Percentiles rank a stretch among this genome's conserved stretches.
phyloP scores from a whole-genome alignment of 2,329 filamentous ascomycete genomes.

The Phoma sp. region DNA sequence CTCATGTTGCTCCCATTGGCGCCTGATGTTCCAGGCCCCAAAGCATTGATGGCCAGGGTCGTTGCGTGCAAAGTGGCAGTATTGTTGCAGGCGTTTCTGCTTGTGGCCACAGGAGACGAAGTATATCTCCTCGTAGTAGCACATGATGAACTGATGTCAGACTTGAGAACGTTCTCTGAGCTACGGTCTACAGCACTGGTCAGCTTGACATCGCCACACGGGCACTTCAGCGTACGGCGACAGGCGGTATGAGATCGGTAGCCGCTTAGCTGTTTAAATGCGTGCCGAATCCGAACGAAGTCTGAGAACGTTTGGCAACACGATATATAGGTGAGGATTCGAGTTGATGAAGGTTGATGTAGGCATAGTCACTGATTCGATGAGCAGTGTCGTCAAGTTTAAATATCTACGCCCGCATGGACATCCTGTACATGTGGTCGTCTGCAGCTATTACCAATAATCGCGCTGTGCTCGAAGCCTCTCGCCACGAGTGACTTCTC shows the following conservation, averaged over 20 bases:
- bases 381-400: background rate
- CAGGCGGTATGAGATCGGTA: background rate
- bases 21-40: constrained; percentile 67
- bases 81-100: constrained; percentile 65
- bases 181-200: background rate
- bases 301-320: background rate
- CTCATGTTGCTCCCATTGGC: constrained; percentile 62
- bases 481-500: background rate
- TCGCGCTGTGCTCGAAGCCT: background rate
- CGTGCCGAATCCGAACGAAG: background rate
- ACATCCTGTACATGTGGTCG: background rate
- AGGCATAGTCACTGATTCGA: background rate
- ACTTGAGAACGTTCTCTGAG: background rate
- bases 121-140: constrained; percentile 72
- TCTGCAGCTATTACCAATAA: background rate
- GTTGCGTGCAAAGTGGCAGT: constrained; percentile 79
- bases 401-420: background rate
- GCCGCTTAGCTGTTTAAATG: background rate
- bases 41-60: constrained; percentile 73
- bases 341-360: background rate
- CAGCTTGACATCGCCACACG: background rate
- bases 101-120: constrained; percentile 68
- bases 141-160: constrained; percentile 57
- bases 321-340: background rate
- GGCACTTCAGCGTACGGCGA: background rate